phyloP scores from a whole-genome alignment of 805 yeast genomes.

The Kodamaea restingae region DNA sequence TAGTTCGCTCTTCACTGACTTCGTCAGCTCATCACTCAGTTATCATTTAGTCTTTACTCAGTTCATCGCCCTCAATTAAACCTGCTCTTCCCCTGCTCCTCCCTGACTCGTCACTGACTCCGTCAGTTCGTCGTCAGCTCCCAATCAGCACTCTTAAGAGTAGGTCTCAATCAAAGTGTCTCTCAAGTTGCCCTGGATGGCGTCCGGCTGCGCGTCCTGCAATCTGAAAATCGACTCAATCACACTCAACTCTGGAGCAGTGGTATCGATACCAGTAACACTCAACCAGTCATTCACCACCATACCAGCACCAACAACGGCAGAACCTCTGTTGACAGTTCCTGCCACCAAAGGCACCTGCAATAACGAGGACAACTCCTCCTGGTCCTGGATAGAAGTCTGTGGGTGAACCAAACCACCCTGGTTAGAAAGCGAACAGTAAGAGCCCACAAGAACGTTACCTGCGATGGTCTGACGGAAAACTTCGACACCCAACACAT shows the following conservation, averaged over 20 bases:
- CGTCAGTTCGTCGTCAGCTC: too few species aligned
- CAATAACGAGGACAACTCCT: constrained; percentile 88
- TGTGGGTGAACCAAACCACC: constrained; percentile 99
- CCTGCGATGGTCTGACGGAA: constrained; percentile 99
- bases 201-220: constrained; percentile 86
- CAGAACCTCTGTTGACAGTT: constrained; percentile 94
- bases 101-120: too few species aligned
- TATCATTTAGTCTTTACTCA: too few species aligned
- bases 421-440: constrained; percentile 90
- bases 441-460: constrained; percentile 94
- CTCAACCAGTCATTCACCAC: constrained; percentile 98
- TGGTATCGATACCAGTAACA: constrained; percentile 94
- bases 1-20: too few species aligned
- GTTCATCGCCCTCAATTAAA: too few species aligned
- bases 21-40: too few species aligned
- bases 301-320: constrained; percentile 98
- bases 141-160: constrained; percentile 39
- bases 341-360: constrained; percentile 99
- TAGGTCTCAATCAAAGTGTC: constrained; percentile 92
- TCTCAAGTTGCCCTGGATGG: constrained; percentile 79
- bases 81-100: too few species aligned
- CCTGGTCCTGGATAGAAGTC: constrained; percentile 96
- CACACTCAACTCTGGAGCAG: constrained; percentile 97
- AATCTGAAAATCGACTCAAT: constrained; percentile 93
- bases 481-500: constrained; percentile 96